A percentile compares a stretch with the other conserved stretches of the same genome.
Conservation (phyloP, 2,329 filamentous ascomycete species). For the Colletotrichum sp. region DNA sequence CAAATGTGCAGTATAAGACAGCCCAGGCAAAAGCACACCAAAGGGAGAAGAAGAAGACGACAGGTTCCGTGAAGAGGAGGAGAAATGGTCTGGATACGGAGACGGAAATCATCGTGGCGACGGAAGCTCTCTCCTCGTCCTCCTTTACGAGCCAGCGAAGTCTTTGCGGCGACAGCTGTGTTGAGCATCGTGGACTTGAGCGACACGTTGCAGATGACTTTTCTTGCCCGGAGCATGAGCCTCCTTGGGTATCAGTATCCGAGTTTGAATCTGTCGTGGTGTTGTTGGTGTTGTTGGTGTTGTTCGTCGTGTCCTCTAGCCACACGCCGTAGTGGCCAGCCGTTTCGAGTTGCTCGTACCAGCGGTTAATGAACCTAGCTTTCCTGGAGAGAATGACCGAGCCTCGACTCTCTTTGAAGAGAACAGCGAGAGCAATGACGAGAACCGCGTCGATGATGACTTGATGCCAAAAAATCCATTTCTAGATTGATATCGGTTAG, state of each 20-base stretch:
- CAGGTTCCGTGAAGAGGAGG: conserved; percentile 76
- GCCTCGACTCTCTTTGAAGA: conserved; percentile 84
- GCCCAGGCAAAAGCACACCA: conserved; percentile 94
- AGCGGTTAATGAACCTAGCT: conserved; percentile 74
- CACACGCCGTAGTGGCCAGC: conserved; percentile 61
- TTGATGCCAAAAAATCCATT: conserved; percentile 91
- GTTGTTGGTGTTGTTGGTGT: conserved; percentile 7
- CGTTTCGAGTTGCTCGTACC: conserved; percentile 76
- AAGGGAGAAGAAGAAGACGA: conserved; percentile 85
- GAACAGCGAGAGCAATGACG: conserved; percentile 66
- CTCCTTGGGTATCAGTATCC: conserved; percentile 1
- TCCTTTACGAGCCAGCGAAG: conserved; percentile 82
- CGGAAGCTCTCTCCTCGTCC: conserved; percentile 75
- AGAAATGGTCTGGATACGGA: conserved; percentile 82
- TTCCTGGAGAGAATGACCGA: conserved; percentile 81
- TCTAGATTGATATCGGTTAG: conserved; percentile 56
- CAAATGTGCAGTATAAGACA: conserved; percentile 84
- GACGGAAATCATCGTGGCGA: conserved; percentile 73
- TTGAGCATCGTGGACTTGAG: not conserved
- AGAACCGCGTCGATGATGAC: conserved; percentile 71
- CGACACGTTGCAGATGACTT: not conserved
- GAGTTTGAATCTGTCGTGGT: not conserved
- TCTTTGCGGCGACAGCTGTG: conserved; percentile 37
- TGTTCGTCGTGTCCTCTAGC: conserved; percentile 28
- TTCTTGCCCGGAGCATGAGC: not conserved